Evolutionary conservation across 371 early-diverging fungal genomes (phyloP).

Genomic region (Mucor lusitanicus): DNA sequence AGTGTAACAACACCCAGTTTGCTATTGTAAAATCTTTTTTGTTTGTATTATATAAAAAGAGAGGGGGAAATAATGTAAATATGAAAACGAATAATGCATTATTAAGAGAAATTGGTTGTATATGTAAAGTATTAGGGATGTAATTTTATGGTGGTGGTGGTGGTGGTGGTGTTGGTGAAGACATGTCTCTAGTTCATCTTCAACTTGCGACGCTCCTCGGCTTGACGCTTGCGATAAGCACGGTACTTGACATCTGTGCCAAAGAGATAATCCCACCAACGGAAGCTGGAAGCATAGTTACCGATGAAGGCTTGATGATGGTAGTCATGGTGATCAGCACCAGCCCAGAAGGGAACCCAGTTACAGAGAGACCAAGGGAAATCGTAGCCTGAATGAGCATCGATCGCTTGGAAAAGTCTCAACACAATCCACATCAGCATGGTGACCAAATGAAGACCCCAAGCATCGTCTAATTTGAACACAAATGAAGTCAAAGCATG

Average conservation of each 20-base stretch:
- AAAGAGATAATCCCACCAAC: slow-evolving; percentile 84
- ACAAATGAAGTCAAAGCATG: slow-evolving; percentile 19
- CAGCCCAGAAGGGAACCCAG: slow-evolving; percentile 81
- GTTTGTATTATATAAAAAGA: background rate
- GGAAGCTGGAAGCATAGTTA: slow-evolving; percentile 80
- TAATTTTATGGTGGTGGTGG: no score
- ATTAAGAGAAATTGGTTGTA: background rate
- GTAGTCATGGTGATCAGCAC: slow-evolving; percentile 87
- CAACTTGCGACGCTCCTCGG: slow-evolving; percentile 24
- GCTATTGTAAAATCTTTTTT: background rate
- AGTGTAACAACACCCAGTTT: background rate
- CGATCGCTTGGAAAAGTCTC: slow-evolving; percentile 85
- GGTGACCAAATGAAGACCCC: slow-evolving; percentile 79
- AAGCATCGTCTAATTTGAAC: slow-evolving; percentile 34
- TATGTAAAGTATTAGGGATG: background rate
- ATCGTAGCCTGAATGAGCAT: slow-evolving; percentile 95
- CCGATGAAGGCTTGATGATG: slow-evolving; percentile 84
- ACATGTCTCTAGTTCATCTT: slow-evolving; percentile 6
- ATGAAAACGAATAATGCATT: background rate
- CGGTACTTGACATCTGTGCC: slow-evolving; percentile 83
- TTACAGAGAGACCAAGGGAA: slow-evolving; percentile 91
- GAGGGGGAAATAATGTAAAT: background rate
- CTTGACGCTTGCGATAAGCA: slow-evolving; percentile 59
- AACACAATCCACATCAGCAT: slow-evolving; percentile 81
- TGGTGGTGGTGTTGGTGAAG: background rate